Base-by-base conservation (phyloP, 345 rosid genomes). In the Toxicodendron radicans region DNA sequence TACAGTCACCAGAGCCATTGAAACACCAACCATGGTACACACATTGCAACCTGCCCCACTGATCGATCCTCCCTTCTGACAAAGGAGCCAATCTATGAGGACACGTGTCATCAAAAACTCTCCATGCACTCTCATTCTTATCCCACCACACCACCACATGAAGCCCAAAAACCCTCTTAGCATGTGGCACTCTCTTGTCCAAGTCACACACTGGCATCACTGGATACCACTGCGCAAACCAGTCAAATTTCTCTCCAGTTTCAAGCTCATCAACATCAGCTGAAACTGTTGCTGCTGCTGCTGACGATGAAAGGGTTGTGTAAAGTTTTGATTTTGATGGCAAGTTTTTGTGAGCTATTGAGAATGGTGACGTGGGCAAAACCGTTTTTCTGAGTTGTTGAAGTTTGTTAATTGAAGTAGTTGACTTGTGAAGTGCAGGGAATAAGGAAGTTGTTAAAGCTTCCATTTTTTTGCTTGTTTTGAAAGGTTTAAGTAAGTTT, bases 91-190 rank as follows among this genome's bases (percentile, higher is more conserved):
- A 68, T 69, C 85, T 74, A 48, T 84, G 90, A 33, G 90, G 87
- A 79, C 90, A 84, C n/a, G 64, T 9, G 53, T 86, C 90, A 33
- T 73, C 79, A 66, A 86, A 84, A 32, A 86, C 90, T 69, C 76
- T 80, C 84, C 89, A 86, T 0, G 66, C 73, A 69, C 56, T 60
- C 66, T 84, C 86, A 78, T 82, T 84, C 63, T 81, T 76, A 60
- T 86, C 89, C 87, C 89, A 86, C 87, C 89, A 86, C 24, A 84
- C 86, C 66, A 84, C 89, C 35, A 84, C 70, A 70, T 86, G 86
- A 38, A 84, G 68, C 9, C 89, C 89, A 73, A 86, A 23, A 54
- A 86, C 84, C 38, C 66, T 82, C 84, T 86, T 83, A 32, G 80
- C 85, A 78, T 68, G 87, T 5, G 87, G 84, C 54, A 74, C 78